These are phyloP conservation scores for Purpureocillium lavendulum DNA, from an alignment of 2,329 filamentous ascomycete genomes.

Conservation along the genomic window DNA sequence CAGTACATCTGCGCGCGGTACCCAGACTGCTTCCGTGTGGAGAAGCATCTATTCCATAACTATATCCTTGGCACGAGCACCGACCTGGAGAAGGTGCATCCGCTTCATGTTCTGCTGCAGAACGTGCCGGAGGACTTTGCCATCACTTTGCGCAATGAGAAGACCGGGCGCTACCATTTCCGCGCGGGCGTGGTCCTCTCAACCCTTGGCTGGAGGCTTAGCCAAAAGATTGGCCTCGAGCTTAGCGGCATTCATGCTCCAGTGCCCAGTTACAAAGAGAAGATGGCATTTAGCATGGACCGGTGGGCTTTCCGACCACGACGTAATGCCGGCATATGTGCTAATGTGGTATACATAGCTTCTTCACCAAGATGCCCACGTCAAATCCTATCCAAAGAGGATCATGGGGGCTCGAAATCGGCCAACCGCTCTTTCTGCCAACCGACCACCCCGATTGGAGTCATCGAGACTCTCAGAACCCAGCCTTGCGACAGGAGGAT, in stretches of 20 bases:
- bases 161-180: slow-evolving; percentile 65
- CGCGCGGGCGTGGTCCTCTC: slow-evolving; percentile 73
- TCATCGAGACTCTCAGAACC: slow-evolving; percentile 49
- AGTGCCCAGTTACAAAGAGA: slow-evolving; percentile 79
- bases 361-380: slow-evolving; percentile 69
- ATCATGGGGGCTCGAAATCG: slow-evolving; percentile 76
- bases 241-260: slow-evolving; percentile 63
- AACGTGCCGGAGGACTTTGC: slow-evolving; percentile 82
- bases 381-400: slow-evolving; percentile 73
- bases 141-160: slow-evolving; percentile 62
- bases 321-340: too few relatives aligned
- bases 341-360: too few relatives aligned
- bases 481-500: slow-evolving; percentile 46
- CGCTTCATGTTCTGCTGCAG: slow-evolving; percentile 62
- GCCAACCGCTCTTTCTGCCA: slow-evolving; percentile 66
- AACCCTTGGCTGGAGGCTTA: slow-evolving; percentile 71
- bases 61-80: slow-evolving; percentile 55
- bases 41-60: slow-evolving; percentile 57
- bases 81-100: slow-evolving; percentile 51
- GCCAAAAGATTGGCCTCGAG: slow-evolving; percentile 62
- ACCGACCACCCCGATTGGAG: slow-evolving; percentile 56
- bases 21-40: slow-evolving; percentile 62
- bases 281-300: slow-evolving; percentile 84
- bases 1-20: slow-evolving; percentile 75
- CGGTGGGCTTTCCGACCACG: slow-evolving; percentile 37